These are phyloP conservation scores for Malassezia furfur DNA, from an alignment of 1,284 basidiomycete genomes.

Conservation along the genomic window DNA sequence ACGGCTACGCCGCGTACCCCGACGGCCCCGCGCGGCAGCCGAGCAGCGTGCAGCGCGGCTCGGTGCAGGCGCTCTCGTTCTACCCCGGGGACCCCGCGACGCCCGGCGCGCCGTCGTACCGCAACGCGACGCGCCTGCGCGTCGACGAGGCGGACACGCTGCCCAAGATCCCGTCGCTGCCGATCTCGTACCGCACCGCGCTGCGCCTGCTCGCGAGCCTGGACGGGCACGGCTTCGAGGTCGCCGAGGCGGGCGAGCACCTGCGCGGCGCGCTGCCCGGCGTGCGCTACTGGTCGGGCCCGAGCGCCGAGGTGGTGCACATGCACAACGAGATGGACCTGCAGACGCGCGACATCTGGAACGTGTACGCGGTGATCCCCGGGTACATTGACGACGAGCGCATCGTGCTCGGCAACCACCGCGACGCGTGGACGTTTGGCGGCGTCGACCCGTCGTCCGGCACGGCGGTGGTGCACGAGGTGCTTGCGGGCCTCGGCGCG, in stretches of 20 bases:
- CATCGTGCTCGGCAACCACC: conserved; percentile 61
- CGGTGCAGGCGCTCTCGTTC: conserved; percentile 65
- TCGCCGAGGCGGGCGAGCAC: conserved; percentile 15
- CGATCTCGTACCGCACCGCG: conserved; percentile 53
- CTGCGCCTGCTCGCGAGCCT: conserved; percentile 50
- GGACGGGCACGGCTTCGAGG: conserved; percentile 46
- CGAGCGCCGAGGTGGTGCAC: conserved; percentile 27
- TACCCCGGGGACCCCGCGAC: conserved; percentile 79
- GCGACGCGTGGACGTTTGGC: conserved; percentile 52
- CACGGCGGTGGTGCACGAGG: conserved; percentile 72
- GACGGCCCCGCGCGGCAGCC: conserved; percentile 78
- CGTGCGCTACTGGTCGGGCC: conserved; percentile 53
- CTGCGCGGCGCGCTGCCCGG: conserved; percentile 52
- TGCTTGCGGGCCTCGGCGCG: conserved; percentile 69
- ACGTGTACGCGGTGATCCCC: conserved; percentile 79
- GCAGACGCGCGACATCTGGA: conserved; percentile 52
- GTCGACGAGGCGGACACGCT: conserved; percentile 58
- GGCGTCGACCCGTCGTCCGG: conserved; percentile 73
- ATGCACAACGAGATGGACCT: conserved; percentile 30
- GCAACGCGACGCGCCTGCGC: conserved; percentile 61
- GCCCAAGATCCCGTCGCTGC: conserved; percentile 70
- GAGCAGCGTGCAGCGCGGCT: conserved; percentile 60
- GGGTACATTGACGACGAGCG: conserved; percentile 73
- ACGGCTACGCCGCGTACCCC: conserved; percentile 58
- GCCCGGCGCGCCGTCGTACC: conserved; percentile 76